phyloP scores from a whole-genome alignment of 2,329 filamentous ascomycete species.

The Colletotrichum noveboracense region DNA sequence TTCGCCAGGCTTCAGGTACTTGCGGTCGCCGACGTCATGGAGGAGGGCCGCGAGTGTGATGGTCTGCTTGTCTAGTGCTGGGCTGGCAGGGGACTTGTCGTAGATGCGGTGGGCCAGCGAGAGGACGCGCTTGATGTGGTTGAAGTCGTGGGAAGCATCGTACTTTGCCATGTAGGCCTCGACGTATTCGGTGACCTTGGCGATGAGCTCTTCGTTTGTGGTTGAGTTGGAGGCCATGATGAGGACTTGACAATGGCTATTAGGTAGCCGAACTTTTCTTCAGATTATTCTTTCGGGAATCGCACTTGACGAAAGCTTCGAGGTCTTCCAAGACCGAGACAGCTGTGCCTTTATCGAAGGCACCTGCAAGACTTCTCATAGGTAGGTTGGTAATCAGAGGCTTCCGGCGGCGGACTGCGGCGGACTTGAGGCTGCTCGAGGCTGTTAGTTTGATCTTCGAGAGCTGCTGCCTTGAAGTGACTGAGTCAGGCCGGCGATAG shows the following conservation, averaged over 20 bases:
- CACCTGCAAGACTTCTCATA: background rate
- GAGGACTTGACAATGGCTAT: background rate
- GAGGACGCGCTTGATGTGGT: slow-evolving; percentile 81
- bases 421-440: background rate
- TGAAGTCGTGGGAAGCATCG: slow-evolving; percentile 88
- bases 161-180: slow-evolving; percentile 75
- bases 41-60: slow-evolving; percentile 76
- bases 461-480: slow-evolving; percentile 1
- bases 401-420: background rate
- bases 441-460: background rate
- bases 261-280: accelerated
- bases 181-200: slow-evolving; percentile 67
- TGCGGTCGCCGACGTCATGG: slow-evolving; percentile 90
- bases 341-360: background rate
- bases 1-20: slow-evolving; percentile 69
- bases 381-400: background rate
- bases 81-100: slow-evolving; percentile 23
- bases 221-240: background rate
- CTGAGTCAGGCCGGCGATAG: slow-evolving; percentile 2
- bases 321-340: background rate
- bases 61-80: slow-evolving; percentile 52
- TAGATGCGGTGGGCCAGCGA: slow-evolving; percentile 71
- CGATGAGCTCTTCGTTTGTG: slow-evolving; percentile 49
- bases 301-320: background rate
- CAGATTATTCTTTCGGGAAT: background rate